A percentile compares a stretch with the other conserved stretches of the same genome.
phyloP scores from a whole-genome alignment of 73 alveolate species.

The Stentor roeselii region DNA sequence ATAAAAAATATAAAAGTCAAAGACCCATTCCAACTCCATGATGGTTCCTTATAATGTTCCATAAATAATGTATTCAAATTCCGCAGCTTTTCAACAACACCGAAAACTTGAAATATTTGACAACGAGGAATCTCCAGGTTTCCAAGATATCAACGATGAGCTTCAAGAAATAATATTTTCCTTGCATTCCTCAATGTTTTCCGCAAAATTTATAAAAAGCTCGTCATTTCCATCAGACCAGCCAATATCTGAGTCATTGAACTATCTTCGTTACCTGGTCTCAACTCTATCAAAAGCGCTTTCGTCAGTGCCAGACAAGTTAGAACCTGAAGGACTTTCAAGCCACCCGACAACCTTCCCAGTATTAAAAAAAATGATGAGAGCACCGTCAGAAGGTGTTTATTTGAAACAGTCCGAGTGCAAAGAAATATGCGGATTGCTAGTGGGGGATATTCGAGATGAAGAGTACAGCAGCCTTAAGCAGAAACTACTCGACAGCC shows the following conservation, averaged over 20 bases:
- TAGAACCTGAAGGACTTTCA: neutral
- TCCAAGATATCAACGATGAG: neutral
- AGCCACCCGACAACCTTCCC: neutral
- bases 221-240: neutral
- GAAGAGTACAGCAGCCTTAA: neutral
- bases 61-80: neutral
- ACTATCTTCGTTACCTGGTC: neutral
- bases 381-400: neutral
- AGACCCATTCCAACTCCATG: no score
- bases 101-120: neutral
- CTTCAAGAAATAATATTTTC: neutral
- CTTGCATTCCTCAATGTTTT: neutral
- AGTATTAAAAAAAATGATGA: neutral
- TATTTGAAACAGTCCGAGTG: neutral
- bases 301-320: no score
- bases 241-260: neutral
- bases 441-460: neutral
- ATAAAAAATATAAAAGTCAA: no score
- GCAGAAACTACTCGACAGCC: neutral
- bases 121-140: neutral
- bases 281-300: neutral
- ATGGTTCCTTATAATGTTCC: no score
- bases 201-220: neutral
- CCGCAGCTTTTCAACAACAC: constrained; percentile 5
- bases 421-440: neutral